Conservation (phyloP, 2,329 filamentous ascomycete genomes). For the Talaromyces piceae region DNA sequence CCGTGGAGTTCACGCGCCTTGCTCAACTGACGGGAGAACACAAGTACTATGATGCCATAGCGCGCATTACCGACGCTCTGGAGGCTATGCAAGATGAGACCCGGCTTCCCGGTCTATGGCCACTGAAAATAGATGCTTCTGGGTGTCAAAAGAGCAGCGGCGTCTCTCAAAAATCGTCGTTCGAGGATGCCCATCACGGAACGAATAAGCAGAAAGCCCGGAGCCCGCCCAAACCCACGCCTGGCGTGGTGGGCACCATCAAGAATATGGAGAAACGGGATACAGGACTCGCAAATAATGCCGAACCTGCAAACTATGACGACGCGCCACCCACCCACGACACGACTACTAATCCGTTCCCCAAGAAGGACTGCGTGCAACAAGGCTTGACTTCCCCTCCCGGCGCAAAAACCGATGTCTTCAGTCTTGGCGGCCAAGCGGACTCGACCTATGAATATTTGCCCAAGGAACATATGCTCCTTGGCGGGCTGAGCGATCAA, state of each 20-base stretch:
- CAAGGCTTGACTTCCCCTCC: conserved; percentile 34
- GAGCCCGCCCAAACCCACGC: background rate
- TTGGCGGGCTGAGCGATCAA: conserved; percentile 37
- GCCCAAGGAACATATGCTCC: conserved; percentile 42
- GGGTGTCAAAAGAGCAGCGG: conserved; percentile 54
- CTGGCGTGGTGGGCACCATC: background rate
- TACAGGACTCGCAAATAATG: conserved; percentile 18
- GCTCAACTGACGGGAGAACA: conserved; percentile 74
- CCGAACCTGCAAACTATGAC: conserved; percentile 22
- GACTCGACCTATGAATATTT: conserved; percentile 46
- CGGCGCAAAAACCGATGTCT: conserved; percentile 27
- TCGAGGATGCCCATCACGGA: conserved; percentile 20
- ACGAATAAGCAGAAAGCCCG: background rate
- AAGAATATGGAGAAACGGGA: conserved; percentile 19
- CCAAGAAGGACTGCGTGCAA: conserved; percentile 26
- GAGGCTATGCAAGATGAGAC: conserved; percentile 66
- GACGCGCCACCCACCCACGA: conserved; percentile 6
- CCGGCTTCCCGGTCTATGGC: conserved; percentile 71
- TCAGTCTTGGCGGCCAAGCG: conserved; percentile 37
- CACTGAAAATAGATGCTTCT: conserved; percentile 66
- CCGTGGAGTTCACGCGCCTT: conserved; percentile 81
- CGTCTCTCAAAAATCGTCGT: conserved; percentile 3
- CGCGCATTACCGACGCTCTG: conserved; percentile 74
- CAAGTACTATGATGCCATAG: conserved; percentile 85
- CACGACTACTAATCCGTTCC: background rate